Base-by-base conservation (phyloP, 2,329 filamentous ascomycete species). In the Penicillium sp. region DNA sequence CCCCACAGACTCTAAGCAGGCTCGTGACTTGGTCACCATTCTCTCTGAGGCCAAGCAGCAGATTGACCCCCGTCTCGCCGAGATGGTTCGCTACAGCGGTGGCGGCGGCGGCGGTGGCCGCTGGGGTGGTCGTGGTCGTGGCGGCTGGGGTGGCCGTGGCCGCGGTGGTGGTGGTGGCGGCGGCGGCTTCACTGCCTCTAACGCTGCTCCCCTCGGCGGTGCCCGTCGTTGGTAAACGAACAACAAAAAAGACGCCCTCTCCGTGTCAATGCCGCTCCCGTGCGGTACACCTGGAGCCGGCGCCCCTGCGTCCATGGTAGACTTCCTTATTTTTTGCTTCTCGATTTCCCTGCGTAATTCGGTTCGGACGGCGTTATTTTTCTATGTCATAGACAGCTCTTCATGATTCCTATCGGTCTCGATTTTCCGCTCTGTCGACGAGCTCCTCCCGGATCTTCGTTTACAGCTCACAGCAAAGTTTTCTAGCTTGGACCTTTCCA, bases 1-100 rank as follows among this genome's bases (percentile, higher is more conserved):
- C 62, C 62, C 59, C 62, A 40, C 65, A 93, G 91, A 95, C 83
- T 87, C 91, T 74, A 95, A 94, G 85, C 91, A 95, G 88, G 94
- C 95, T 82, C 94, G 95, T 86, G 95, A 99, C 83, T 89, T 99
- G 76, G 89, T 99, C 72, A 86, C 87, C 73, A 92, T 99, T 73
- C 90, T 99, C 72, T 89, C 89, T 76, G 95, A 99, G 83, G 93
- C 95, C 70, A 98, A 98, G 85, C 95, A 99, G 84, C 90, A 96
- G 81, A 93, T 99, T 80, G 95, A 98, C 75, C 95, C 95, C 76
- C 91, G 93, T 79, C 90, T 99, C 67, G 88, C 89, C 67, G 95
- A 99, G 85, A 98, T 99, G 95, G 89, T 88, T 71, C 91, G 95
- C 79, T 98, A 93, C 77, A 88, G 92, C 70, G 92, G 93, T 66